Conservation (phyloP, 2,329 filamentous ascomycete species). For the Arthrobotrys sinensis region DNA sequence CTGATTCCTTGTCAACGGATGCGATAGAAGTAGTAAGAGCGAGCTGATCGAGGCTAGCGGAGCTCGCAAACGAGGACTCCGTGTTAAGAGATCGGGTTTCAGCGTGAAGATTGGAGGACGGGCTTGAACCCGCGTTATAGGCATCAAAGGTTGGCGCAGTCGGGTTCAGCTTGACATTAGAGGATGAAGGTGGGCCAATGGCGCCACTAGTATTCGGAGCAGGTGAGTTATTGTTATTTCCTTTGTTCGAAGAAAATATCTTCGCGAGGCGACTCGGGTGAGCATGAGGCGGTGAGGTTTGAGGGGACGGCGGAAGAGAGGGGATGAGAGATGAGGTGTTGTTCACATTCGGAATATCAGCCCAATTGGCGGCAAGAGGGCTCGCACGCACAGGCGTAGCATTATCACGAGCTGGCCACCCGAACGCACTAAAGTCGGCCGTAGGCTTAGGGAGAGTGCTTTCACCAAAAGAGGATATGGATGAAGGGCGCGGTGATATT, state of each 20-base stretch:
- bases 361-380: conserved; percentile 62
- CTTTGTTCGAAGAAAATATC: conserved; percentile 58
- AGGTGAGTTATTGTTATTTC: conserved; percentile 64
- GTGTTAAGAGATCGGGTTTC: conserved; percentile 58
- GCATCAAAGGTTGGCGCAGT: conserved; percentile 82
- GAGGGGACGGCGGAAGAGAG: conserved; percentile 61
- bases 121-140: conserved; percentile 33
- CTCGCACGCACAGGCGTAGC: conserved; percentile 50
- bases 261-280: conserved; percentile 54
- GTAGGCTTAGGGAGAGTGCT: conserved; percentile 63
- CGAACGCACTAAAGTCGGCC: conserved; percentile 63
- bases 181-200: conserved; percentile 69
- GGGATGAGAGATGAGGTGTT: conserved; percentile 49
- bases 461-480: conserved; percentile 64
- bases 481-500: conserved; percentile 64
- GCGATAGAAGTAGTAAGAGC: conserved; percentile 42
- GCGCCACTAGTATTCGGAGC: conserved; percentile 19
- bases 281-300: conserved; percentile 55
- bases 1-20: conserved; percentile 58
- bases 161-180: conserved; percentile 79
- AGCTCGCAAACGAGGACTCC: conserved; percentile 56
- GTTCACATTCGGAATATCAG: conserved; percentile 61
- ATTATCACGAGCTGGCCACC: conserved; percentile 62
- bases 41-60: conserved; percentile 52
- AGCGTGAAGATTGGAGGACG: conserved; percentile 46